A percentile compares a stretch with the other conserved stretches of the same genome.
These are phyloP conservation scores for Inonotus hispidus DNA, from an alignment of 1,284 basidiomycete species.

Conservation along the genomic window DNA sequence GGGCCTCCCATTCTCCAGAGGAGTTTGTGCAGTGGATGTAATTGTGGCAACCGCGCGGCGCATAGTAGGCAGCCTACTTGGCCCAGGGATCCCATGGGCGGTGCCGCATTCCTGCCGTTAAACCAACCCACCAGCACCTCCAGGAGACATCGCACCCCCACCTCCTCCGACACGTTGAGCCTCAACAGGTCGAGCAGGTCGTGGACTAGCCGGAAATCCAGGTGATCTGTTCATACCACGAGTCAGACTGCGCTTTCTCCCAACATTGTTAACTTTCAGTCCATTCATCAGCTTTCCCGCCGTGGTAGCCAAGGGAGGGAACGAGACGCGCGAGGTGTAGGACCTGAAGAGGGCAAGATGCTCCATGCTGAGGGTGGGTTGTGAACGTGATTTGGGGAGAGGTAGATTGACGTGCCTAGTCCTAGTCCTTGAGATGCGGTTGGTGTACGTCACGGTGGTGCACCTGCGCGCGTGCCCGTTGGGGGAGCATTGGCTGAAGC, in stretches of 20 bases:
- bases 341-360: constrained; percentile 29
- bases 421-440: neutral
- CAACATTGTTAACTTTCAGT: neutral
- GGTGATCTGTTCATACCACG: neutral
- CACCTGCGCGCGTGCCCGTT: neutral
- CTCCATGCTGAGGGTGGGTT: constrained; percentile 36
- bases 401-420: neutral
- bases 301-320: constrained; percentile 32
- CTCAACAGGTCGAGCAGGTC: too few relatives aligned
- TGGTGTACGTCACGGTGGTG: neutral
- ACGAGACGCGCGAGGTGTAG: constrained; percentile 3
- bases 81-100: constrained; percentile 16
- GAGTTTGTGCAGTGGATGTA: constrained; percentile 23
- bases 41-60: constrained; percentile 21
- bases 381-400: constrained; percentile 16
- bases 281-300: constrained; percentile 12
- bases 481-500: constrained; percentile 23
- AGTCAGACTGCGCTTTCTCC: too few relatives aligned
- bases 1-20: constrained; percentile 13
- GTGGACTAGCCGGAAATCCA: constrained; percentile 9
- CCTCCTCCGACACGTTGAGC: neutral
- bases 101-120: neutral
- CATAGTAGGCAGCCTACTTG: constrained; percentile 7
- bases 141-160: neutral
- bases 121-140: neutral